phyloP scores from a whole-genome alignment of 306 rosid genomes.

The apple (Malus domestica) region ASM211411v1 NC_041804.1:3759501-3760000 shows the following conservation, averaged over 20 bases:
- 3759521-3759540: no score
- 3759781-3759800: slow-evolving; percentile 34
- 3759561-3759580: not conserved
- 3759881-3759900: not conserved
- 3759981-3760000: slow-evolving; percentile 40
- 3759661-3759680: not conserved
- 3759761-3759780: slow-evolving; percentile 32
- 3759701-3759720: not conserved
- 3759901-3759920: slow-evolving; percentile 20
- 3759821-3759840: slow-evolving; percentile 18
- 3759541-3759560: not conserved
- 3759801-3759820: slow-evolving; percentile 7
- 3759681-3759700: not conserved
- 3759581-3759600: not conserved
- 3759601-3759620: not conserved
- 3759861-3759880: slow-evolving; percentile 5
- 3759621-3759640: not conserved
- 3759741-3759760: slow-evolving; percentile 48
- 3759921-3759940: slow-evolving; percentile 35
- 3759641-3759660: not conserved
- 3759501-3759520: no score
- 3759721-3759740: not conserved
- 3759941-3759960: slow-evolving; percentile 41
- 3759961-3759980: slow-evolving; percentile 20
- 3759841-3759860: not conserved